These are phyloP conservation scores for Atalantia buxifolia DNA, from an alignment of 345 rosid genomes.

Conservation along the genomic window DNA sequence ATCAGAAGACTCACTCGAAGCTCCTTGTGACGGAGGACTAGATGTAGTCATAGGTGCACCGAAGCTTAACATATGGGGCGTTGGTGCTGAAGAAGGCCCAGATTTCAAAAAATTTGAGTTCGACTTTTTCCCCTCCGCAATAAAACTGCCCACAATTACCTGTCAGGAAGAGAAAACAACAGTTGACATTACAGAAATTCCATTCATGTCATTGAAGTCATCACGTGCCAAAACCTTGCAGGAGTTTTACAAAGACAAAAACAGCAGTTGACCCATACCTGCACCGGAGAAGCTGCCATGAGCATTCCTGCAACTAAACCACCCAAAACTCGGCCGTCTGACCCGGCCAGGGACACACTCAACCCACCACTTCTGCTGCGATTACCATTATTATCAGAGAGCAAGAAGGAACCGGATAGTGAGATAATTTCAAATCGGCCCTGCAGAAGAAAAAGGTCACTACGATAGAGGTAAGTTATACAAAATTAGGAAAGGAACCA, in stretches of 20 bases:
- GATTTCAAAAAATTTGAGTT: slow-evolving; percentile 38
- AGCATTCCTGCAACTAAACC: slow-evolving; percentile 78
- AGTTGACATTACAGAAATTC: slow-evolving; percentile 2
- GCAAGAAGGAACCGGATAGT: slow-evolving; percentile 65
- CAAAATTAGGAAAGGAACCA: background rate
- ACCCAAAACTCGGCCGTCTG: slow-evolving; percentile 75
- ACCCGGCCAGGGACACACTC: slow-evolving; percentile 71
- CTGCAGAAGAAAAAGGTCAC: slow-evolving; percentile 37
- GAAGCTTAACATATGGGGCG: slow-evolving; percentile 56
- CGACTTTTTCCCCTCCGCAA: slow-evolving; percentile 56
- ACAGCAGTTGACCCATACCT: slow-evolving; percentile 39
- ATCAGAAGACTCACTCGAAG: slow-evolving; percentile 74
- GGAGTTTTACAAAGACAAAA: background rate
- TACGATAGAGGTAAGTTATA: background rate
- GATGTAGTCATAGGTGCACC: slow-evolving; percentile 40
- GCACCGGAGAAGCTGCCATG: slow-evolving; percentile 78
- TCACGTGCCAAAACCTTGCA: background rate
- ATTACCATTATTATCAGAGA: slow-evolving; percentile 49
- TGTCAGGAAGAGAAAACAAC: slow-evolving; percentile 25
- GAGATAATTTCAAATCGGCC: slow-evolving; percentile 83
- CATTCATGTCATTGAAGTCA: background rate
- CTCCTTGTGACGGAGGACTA: slow-evolving; percentile 71
- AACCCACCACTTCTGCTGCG: slow-evolving; percentile 47
- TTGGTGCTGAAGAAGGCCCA: slow-evolving; percentile 47
- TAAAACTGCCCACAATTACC: slow-evolving; percentile 91